Evolutionary conservation across 164 flowering plant species (phyloP), one percentile per base, ranked within the genome.

Genomic region (Dillenia turbinata): DNA sequence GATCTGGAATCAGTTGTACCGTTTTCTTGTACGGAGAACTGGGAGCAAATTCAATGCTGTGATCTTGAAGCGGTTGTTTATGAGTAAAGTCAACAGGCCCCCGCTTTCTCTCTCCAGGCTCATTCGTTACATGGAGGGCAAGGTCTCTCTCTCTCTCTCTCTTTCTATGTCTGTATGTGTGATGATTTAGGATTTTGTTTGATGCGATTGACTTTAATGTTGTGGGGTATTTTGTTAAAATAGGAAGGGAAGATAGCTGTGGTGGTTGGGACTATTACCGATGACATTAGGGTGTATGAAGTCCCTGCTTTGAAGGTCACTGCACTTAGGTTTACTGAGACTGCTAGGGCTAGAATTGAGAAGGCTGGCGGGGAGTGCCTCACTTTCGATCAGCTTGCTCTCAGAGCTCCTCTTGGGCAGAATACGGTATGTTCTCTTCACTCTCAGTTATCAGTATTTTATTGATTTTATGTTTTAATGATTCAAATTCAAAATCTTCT

Each of bases 391-490:
- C 86, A 84, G 81, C 78, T 84, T 12, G 89, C 89, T 11, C 76
- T 84, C 46, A 77, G 78, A 55, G 83, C 89, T 55, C 86, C 89
- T n/a, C 86, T 84, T 54, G 89, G 89, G 33, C 83, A 82, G 82
- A 84, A 84, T 73, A 84, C 89, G 73, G 89, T 84, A 78, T 61
- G 60, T 51, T 51, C 51, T 44, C 57, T 49, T 54, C 44, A 17
- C 2, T 9, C 10, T 50, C 12, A 3, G 16, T 26, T 5, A 19
- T 15, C 16, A 26, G 54, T 59, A 8, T 22, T 12, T 44, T 15
- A 12, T 49, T 26, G 40, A 26, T 26, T 26, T 26, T 26, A 26
- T 26, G 40, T 2, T 26, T 26, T 26, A 26, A 26, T 26, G 40
- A 26, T 26, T 26, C 40, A 26, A 26, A 26, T 26, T 26, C 40